Percentiles rank a stretch among this genome's conserved stretches.
Conservation (phyloP, 805 yeast genomes). For the Lipomyces lipofer region DNA sequence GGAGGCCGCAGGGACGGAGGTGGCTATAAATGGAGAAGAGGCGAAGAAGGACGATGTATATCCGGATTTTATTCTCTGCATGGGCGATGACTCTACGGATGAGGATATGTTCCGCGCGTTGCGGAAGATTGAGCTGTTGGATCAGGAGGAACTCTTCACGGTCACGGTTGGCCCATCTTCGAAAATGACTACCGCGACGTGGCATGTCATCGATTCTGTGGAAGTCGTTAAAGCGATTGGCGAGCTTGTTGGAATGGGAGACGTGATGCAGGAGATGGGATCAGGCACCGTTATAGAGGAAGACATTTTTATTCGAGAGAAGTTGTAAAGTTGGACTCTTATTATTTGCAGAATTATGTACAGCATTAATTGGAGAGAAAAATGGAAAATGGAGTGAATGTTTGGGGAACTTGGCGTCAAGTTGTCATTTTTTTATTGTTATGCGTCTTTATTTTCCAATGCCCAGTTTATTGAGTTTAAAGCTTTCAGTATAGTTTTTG, state of each 20-base stretch:
- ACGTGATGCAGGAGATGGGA: slow-evolving; percentile 37
- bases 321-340: no score
- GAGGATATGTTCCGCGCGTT: slow-evolving; percentile 94
- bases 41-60: no score
- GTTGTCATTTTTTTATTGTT: no score
- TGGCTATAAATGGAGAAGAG: slow-evolving; percentile 30
- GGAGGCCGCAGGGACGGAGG: slow-evolving; percentile 30
- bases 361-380: no score
- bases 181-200: slow-evolving; percentile 78
- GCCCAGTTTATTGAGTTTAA: no score
- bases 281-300: slow-evolving; percentile 8
- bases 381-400: no score
- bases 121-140: slow-evolving; percentile 55
- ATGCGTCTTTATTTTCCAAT: no score
- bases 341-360: no score
- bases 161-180: slow-evolving; percentile 93
- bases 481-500: no score
- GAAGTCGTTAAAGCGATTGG: slow-evolving; percentile 86
- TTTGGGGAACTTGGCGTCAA: no score
- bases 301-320: no score
- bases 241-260: slow-evolving; percentile 72
- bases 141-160: slow-evolving; percentile 48
- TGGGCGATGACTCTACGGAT: slow-evolving; percentile 96
- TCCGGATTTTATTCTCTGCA: slow-evolving; percentile 86
- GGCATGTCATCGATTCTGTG: slow-evolving; percentile 79